Evolutionary conservation across 2,329 filamentous ascomycete genomes (phyloP).

Genomic region (Diaporthe vaccinii): DNA sequence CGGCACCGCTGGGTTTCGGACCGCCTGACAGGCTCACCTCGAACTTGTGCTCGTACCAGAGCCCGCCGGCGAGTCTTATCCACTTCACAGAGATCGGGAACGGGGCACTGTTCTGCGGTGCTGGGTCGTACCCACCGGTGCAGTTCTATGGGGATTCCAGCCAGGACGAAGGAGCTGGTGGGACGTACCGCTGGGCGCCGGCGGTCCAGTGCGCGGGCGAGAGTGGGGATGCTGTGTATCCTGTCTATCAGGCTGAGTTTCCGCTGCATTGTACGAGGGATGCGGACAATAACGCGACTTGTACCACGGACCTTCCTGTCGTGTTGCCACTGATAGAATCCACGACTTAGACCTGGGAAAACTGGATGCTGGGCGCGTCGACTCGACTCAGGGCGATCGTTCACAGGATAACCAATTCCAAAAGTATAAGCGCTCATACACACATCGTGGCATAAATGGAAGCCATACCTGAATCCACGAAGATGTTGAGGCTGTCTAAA

Average conservation of each 20-base stretch:
- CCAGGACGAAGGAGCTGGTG: background rate
- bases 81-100: slow-evolving; percentile 30
- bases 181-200: slow-evolving; percentile 1
- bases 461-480: no score
- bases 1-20: slow-evolving; percentile 29
- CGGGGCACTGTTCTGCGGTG: slow-evolving; percentile 31
- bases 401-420: no score
- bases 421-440: no score
- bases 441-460: no score
- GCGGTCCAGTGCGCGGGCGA: background rate
- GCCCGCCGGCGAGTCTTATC: background rate
- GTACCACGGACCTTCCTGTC: slow-evolving; percentile 14
- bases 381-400: no score
- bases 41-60: slow-evolving; percentile 25
- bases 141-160: slow-evolving; percentile 36
- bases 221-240: background rate
- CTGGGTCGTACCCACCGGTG: slow-evolving; percentile 21
- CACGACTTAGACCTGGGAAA: background rate
- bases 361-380: no score
- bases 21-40: slow-evolving; percentile 32
- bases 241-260: slow-evolving; percentile 7
- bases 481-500: no score
- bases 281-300: slow-evolving; percentile 19
- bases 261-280: slow-evolving; percentile 23
- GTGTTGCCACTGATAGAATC: slow-evolving; percentile 12